Evolutionary conservation across 345 rosid species (phyloP).

Genomic region (Cardamine resedifolia): DNA sequence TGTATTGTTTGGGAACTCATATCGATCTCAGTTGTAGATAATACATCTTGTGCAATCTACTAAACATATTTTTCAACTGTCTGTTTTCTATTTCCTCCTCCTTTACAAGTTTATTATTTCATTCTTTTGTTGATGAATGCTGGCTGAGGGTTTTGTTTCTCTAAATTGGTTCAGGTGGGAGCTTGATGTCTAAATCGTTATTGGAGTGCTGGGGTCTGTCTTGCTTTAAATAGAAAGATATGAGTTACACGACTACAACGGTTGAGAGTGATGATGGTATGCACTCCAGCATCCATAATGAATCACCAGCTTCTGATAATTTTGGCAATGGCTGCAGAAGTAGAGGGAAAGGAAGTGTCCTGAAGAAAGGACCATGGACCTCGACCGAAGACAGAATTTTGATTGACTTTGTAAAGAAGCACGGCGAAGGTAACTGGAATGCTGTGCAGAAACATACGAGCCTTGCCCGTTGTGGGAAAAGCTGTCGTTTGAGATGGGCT

Average conservation of each 20-base stretch:
- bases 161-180: slow-evolving; percentile 43
- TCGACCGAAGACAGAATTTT: slow-evolving; percentile 90
- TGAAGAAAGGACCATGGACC: slow-evolving; percentile 99
- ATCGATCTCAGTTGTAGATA: not conserved
- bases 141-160: slow-evolving; percentile 23
- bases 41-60: not conserved
- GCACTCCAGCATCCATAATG: slow-evolving; percentile 53
- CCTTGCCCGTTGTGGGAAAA: slow-evolving; percentile 91
- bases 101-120: slow-evolving; percentile 23
- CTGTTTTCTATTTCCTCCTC: slow-evolving; percentile 2
- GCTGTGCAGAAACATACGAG: slow-evolving; percentile 90
- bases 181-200: slow-evolving; percentile 45
- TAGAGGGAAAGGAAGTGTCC: slow-evolving; percentile 45
- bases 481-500: slow-evolving; percentile 98
- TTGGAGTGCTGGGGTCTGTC: slow-evolving; percentile 37
- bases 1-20: not conserved
- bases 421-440: slow-evolving; percentile 98
- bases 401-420: slow-evolving; percentile 87
- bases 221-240: slow-evolving; percentile 48
- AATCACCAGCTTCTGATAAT: slow-evolving; percentile 52
- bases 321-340: slow-evolving; percentile 47
- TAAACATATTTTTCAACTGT: slow-evolving; percentile 16
- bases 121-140: slow-evolving; percentile 11
- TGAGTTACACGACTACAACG: slow-evolving; percentile 55
- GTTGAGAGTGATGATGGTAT: slow-evolving; percentile 60